Conservation (phyloP, 1,284 basidiomycete genomes). For the Papiliotrema flavescens region DNA sequence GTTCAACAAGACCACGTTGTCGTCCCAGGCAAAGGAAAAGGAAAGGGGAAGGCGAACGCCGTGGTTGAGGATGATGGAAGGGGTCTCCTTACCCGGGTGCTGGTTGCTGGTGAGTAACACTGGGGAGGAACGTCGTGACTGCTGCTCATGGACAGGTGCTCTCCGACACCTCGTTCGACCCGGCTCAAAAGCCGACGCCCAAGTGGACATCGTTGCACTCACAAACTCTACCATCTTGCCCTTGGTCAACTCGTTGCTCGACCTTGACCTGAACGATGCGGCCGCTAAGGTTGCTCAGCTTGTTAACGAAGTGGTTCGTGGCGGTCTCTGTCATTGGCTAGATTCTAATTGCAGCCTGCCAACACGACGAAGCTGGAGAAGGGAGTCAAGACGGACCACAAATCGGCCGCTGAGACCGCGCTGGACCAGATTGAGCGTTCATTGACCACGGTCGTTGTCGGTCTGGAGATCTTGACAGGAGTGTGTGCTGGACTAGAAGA, state of each 20-base stretch:
- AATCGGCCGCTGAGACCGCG: conserved; percentile 61
- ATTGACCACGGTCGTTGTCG: conserved; percentile 69
- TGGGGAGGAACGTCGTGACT: neutral
- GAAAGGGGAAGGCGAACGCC: conserved; percentile 52
- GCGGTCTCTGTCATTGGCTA: too few relatives aligned
- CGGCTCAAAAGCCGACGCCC: conserved; percentile 63
- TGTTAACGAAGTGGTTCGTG: conserved; percentile 56
- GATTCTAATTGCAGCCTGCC: neutral
- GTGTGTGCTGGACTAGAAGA: conserved; percentile 84
- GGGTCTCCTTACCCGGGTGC: conserved; percentile 58
- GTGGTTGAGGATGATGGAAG: conserved; percentile 40
- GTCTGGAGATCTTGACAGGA: conserved; percentile 79
- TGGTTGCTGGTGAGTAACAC: conserved; percentile 68
- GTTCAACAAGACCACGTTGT: conserved; percentile 50
- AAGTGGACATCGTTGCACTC: conserved; percentile 42
- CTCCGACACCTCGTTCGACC: conserved; percentile 67
- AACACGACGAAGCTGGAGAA: conserved; percentile 14
- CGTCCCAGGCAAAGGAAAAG: conserved; percentile 20
- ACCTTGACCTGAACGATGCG: conserved; percentile 59
- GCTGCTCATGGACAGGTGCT: conserved; percentile 55
- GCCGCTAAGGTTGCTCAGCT: conserved; percentile 58
- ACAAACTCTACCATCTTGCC: conserved; percentile 67
- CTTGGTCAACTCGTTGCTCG: conserved; percentile 65
- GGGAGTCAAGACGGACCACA: conserved; percentile 57
- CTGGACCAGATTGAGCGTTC: conserved; percentile 70